Evolutionary conservation across 371 early-diverging fungal genomes (phyloP), one percentile per base, ranked within the genome.

Genomic region (Fennellomyces sp.): DNA sequence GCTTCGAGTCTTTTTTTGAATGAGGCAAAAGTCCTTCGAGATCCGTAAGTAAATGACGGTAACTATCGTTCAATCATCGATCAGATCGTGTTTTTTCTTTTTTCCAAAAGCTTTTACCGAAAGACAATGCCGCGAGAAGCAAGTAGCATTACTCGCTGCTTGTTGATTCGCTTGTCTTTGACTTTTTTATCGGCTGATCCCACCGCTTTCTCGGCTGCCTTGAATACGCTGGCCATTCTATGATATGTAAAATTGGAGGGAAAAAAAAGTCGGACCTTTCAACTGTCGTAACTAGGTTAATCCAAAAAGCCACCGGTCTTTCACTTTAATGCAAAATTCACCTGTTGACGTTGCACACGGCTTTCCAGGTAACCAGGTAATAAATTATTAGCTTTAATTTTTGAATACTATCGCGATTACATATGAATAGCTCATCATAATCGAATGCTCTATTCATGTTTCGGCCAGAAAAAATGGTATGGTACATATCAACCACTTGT

Each of bases 1-100:
- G 80, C 73, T 98, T 98, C 58, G 85, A 78, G 61, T 94, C 95
- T 73, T 96, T 95, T 76, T 97, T 97, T 50, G 92, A 82, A 68
- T 98, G 98, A 41, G 98, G 98, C 65, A 97, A 74, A 26, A 98
- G 76, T 15, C 84, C 77, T 55, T 87, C 84, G 59, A 97, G 80
- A 78, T 97, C 99, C 48, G 84, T 87, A 73, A 98, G 72, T 60
- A 98, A 75, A 65, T 97, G 97, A 25, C 97, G 91, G 61, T 93
- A 92, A 61, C 97, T 92, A 72, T 28, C 33, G 33, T 60, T n/a
- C 38, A 11, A 10, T 56, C 30, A 50, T 50, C 4, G 33, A 58
- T 60, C 39, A 63, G 60, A 42, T 33, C 33, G 52, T 5, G 48
- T 45, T 10, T 15, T 1, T 23, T 45, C 7, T 21, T 1, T 27